phyloP scores from a whole-genome alignment of 441 rosid genomes.

The Populus hybrid region DNA sequence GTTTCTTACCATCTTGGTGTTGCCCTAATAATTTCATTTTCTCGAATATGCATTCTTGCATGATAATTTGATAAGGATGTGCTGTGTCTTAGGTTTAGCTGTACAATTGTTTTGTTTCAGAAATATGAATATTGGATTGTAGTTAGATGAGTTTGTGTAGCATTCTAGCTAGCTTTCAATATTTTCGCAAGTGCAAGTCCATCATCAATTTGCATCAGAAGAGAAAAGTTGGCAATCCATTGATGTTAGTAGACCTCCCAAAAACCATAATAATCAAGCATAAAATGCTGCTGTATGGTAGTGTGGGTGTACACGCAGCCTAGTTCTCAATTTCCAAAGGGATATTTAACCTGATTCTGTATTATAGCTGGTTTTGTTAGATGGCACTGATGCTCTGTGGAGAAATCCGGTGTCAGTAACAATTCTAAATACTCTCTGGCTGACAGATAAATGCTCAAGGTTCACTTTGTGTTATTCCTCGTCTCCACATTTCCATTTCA shows the following conservation, averaged over 20 bases:
- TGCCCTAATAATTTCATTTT: background rate
- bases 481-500: background rate
- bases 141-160: background rate
- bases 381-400: background rate
- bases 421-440: background rate
- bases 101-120: background rate
- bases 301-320: background rate
- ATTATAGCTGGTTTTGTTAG: background rate
- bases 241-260: too few species aligned
- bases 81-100: background rate
- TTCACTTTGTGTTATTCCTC: background rate
- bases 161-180: background rate
- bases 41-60: background rate
- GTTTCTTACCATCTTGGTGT: too few species aligned
- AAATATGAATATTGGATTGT: background rate
- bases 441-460: background rate
- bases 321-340: background rate
- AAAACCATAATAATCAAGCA: too few species aligned
- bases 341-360: background rate
- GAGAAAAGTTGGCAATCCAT: background rate
- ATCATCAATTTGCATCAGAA: background rate
- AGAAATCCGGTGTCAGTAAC: background rate
- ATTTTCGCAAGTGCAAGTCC: background rate
- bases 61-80: background rate
- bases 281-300: background rate